Conservation (phyloP, 345 rosid species). For the Salix suchowensis region DNA sequence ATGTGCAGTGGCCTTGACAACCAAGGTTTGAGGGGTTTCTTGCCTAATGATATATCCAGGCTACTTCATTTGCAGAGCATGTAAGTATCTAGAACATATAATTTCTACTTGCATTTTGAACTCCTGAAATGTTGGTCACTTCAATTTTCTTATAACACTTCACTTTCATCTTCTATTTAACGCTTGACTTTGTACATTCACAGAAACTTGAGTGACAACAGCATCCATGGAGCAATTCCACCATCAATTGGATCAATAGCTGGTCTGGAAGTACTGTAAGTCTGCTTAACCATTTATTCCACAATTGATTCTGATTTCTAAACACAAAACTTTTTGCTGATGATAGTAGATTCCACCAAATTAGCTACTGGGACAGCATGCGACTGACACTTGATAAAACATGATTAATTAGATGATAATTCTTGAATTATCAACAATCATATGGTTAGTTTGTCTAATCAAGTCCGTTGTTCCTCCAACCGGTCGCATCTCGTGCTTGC, state of each 20-base stretch:
- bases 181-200: not conserved
- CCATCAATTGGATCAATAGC: conserved; percentile 63
- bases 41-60: conserved; percentile 67
- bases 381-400: not conserved
- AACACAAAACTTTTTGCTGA: not conserved
- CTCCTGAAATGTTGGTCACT: not conserved
- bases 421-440: not conserved
- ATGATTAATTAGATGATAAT: not conserved
- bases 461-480: not conserved
- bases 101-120: not conserved
- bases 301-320: not conserved
- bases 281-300: conserved; percentile 12
- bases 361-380: not conserved
- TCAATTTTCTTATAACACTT: not conserved
- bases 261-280: conserved; percentile 74
- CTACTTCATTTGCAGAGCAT: conserved; percentile 75
- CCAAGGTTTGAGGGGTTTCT: conserved; percentile 82
- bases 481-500: not conserved
- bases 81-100: conserved; percentile 40
- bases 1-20: conserved; percentile 71
- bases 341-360: not conserved
- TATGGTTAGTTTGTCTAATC: not conserved
- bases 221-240: conserved; percentile 71
- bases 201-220: conserved; percentile 90
- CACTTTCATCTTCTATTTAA: not conserved